Percentiles rank a stretch among this genome's conserved stretches.
These are phyloP conservation scores for Strigomonas galati DNA, from an alignment of 208 protist genomes.

Conservation along the genomic window DNA sequence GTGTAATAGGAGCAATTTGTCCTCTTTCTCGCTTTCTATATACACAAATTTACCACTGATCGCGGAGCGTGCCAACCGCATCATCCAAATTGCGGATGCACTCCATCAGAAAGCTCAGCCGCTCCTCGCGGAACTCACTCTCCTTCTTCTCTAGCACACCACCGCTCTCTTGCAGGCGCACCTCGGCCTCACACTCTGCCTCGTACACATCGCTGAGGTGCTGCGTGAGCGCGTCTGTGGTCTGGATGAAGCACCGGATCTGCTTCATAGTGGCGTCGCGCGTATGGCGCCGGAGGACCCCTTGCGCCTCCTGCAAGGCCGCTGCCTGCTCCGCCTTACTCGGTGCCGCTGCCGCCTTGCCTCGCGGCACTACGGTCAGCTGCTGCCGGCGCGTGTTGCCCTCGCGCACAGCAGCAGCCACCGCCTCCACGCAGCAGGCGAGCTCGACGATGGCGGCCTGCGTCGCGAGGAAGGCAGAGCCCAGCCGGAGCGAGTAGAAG, in stretches of 20 bases:
- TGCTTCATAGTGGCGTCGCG: conserved; percentile 41
- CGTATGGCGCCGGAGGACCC: conserved; percentile 32
- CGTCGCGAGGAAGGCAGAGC: conserved; percentile 25
- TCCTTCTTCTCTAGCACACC: conserved; percentile 10
- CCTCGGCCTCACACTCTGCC: not conserved
- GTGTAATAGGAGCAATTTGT: too few relatives aligned
- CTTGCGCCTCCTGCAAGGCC: conserved; percentile 18
- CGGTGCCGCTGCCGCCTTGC: conserved; percentile 7
- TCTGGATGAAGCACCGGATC: conserved; percentile 29
- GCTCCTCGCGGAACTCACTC: not conserved
- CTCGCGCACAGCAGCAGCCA: too few relatives aligned
- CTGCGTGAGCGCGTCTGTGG: conserved; percentile 36
- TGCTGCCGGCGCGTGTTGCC: too few relatives aligned
- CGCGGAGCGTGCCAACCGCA: too few relatives aligned
- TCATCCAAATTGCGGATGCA: too few relatives aligned
- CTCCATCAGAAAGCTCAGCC: too few relatives aligned
- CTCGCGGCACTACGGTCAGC: too few relatives aligned
- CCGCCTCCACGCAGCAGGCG: too few relatives aligned
- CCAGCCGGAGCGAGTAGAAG: conserved; percentile 45
- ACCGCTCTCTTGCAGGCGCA: too few relatives aligned
- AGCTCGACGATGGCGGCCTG: not conserved
- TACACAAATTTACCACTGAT: too few relatives aligned
- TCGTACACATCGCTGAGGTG: conserved; percentile 32
- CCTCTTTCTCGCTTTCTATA: too few relatives aligned
- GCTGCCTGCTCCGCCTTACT: conserved; percentile 9